Conservation (phyloP, 495 filamentous ascomycete species). For the Coniosporium apollinis region DNA sequence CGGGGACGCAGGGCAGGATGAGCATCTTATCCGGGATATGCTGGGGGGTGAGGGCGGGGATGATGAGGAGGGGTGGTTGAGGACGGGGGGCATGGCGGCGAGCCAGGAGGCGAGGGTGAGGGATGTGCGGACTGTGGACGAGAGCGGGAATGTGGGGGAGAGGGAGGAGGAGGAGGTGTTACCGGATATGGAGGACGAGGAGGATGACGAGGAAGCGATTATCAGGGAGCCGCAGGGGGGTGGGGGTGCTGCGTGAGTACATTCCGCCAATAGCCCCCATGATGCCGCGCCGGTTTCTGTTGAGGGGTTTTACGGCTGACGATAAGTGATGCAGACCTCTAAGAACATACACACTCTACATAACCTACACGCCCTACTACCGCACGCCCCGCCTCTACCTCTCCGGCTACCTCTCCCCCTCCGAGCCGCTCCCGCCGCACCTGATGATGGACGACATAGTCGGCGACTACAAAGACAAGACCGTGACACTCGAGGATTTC, state of each 20-base stretch:
- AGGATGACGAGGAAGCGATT: constrained; percentile 94
- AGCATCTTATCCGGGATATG: constrained; percentile 66
- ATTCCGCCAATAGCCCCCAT: too few relatives aligned
- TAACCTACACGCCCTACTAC: constrained; percentile 93
- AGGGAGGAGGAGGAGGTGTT: constrained; percentile 64
- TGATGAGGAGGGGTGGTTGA: constrained; percentile 77
- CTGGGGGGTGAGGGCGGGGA: constrained; percentile 19
- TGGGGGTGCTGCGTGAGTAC: constrained; percentile 48
- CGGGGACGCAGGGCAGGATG: constrained; percentile 68
- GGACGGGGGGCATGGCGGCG: constrained; percentile 60
- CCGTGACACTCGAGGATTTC: constrained; percentile 95
- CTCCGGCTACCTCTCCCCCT: constrained; percentile 69
- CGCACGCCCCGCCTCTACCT: constrained; percentile 92
- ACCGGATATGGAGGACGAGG: constrained; percentile 95
- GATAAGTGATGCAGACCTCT: constrained; percentile 48
- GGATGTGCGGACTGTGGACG: constrained; percentile 77
- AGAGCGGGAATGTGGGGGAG: constrained; percentile 60
- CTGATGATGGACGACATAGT: constrained; percentile 99
- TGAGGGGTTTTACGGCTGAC: too few relatives aligned
- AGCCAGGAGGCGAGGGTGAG: constrained; percentile 54
- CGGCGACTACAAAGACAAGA: constrained; percentile 99
- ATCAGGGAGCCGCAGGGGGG: constrained; percentile 55
- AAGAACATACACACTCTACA: constrained; percentile 93
- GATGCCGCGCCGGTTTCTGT: too few relatives aligned
- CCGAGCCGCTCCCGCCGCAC: constrained; percentile 66